Percentiles rank a stretch among this genome's conserved stretches.
Evolutionary conservation across 1,284 basidiomycete genomes (phyloP).

Genomic region (Ustilago trichophora): DNA sequence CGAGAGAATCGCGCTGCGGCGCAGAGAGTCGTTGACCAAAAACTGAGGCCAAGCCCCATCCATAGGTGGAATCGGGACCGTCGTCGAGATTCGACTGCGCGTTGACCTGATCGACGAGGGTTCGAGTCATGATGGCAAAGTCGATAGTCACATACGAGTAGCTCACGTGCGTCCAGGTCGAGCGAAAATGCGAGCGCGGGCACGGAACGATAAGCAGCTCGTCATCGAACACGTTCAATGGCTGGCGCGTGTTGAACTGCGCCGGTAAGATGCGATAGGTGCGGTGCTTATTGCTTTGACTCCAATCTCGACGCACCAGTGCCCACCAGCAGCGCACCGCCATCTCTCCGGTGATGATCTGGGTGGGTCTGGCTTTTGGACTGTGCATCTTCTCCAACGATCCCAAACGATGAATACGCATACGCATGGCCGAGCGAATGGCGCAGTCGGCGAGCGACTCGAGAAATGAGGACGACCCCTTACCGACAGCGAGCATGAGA

Average conservation of each 20-base stretch:
- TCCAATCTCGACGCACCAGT: constrained; percentile 37
- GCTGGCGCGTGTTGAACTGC: constrained; percentile 38
- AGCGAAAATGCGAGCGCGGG: constrained; percentile 26
- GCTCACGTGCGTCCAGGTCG: constrained; percentile 41
- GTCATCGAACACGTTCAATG: constrained; percentile 39
- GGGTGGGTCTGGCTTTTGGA: background rate
- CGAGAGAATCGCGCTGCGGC: constrained; percentile 26
- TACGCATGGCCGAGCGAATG: constrained; percentile 40
- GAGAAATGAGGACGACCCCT: constrained; percentile 25
- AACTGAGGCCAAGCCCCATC: constrained; percentile 28
- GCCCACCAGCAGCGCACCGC: constrained; percentile 43
- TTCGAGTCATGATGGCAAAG: constrained; percentile 34
- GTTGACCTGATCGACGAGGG: constrained; percentile 39
- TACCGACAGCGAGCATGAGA: constrained; percentile 26
- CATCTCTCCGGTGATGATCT: constrained; percentile 27
- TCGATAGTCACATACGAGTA: constrained; percentile 31
- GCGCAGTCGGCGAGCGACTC: constrained; percentile 31
- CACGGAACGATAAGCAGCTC: constrained; percentile 22
- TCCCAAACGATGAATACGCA: constrained; percentile 42
- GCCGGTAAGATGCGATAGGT: constrained; percentile 27
- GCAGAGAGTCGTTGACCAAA: constrained; percentile 30
- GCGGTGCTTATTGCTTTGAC: constrained; percentile 25
- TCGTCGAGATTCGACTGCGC: constrained; percentile 17
- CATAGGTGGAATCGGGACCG: constrained; percentile 10
- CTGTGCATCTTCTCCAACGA: constrained; percentile 17